A percentile compares a stretch with the other conserved stretches of the same genome.
These are phyloP conservation scores for Ascochyta pisi DNA, from an alignment of 2,329 filamentous ascomycete species.

Conservation along the genomic window DNA sequence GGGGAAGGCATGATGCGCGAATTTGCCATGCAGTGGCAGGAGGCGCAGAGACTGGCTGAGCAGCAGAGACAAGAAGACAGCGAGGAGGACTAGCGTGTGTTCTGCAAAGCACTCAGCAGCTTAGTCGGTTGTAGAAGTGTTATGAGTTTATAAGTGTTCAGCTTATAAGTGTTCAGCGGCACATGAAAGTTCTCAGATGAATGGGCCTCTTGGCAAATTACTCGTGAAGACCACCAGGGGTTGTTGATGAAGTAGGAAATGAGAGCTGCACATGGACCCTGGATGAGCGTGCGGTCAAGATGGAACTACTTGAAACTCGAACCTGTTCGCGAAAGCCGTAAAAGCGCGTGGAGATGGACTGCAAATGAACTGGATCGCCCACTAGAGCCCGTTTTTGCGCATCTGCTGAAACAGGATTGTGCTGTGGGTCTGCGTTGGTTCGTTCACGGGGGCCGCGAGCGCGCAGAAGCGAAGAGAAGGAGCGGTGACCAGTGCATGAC, in stretches of 20 bases:
- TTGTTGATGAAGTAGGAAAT: background rate
- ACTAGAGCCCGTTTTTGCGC: slow-evolving; percentile 14
- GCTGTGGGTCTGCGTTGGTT: slow-evolving; percentile 5
- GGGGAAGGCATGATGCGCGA: slow-evolving; percentile 78
- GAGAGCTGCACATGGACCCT: slow-evolving; percentile 13
- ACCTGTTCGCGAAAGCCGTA: slow-evolving; percentile 12
- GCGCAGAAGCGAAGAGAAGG: background rate
- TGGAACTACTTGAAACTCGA: slow-evolving; percentile 17
- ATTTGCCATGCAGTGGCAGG: slow-evolving; percentile 59
- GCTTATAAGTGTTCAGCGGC: background rate
- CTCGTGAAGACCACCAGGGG: too few relatives aligned
- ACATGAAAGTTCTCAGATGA: background rate
- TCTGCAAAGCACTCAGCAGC: background rate
- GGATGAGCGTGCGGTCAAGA: slow-evolving; percentile 13
- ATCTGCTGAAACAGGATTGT: slow-evolving; percentile 10
- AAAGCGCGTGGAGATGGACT: slow-evolving; percentile 6
- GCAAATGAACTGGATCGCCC: slow-evolving; percentile 18
- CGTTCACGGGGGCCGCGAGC: slow-evolving; percentile 2
- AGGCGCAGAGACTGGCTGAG: slow-evolving; percentile 52
- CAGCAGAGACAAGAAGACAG: slow-evolving; percentile 50
- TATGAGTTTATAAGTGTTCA: too few relatives aligned
- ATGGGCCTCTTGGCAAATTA: too few relatives aligned
- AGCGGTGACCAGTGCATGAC: slow-evolving; percentile 9
- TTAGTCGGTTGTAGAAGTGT: too few relatives aligned
- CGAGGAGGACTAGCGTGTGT: slow-evolving; percentile 36